Conservation (phyloP, 2,329 filamentous ascomycete genomes). For the Pseudocercospora ulei region DNA sequence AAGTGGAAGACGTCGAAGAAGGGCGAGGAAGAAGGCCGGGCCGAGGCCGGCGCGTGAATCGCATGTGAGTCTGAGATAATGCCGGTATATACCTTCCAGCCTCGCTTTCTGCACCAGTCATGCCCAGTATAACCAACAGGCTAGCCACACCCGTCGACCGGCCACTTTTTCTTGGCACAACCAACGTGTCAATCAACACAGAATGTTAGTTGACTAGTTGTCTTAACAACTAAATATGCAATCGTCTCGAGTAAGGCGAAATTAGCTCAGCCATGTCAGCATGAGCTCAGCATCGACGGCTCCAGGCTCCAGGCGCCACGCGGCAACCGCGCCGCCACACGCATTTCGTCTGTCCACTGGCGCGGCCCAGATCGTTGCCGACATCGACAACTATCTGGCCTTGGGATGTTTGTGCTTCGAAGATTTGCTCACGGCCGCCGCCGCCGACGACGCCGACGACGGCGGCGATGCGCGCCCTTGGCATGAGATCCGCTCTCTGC, state of each 20-base stretch:
- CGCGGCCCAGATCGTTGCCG: constrained; percentile 7
- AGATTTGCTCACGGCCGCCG: constrained; percentile 3
- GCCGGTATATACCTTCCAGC: too few species aligned
- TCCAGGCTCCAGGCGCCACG: constrained; percentile 1
- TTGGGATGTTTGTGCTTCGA: constrained; percentile 24
- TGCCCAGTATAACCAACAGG: too few species aligned
- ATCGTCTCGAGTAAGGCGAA: background rate
- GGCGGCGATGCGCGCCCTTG: constrained; percentile 6
- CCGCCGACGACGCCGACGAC: background rate
- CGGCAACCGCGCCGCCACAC: background rate
- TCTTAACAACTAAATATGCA: too few species aligned
- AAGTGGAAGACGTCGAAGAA: constrained; percentile 54
- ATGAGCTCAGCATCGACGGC: background rate
- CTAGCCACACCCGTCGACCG: too few species aligned
- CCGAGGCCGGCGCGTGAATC: constrained; percentile 22
- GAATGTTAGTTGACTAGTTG: too few species aligned
- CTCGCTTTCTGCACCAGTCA: too few species aligned
- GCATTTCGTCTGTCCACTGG: background rate
- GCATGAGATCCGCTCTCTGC: constrained; percentile 8
- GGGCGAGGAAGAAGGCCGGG: constrained; percentile 21
- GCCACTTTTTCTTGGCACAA: too few species aligned
- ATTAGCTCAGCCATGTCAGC: background rate
- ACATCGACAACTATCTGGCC: constrained; percentile 24
- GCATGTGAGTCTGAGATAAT: constrained; percentile 29
- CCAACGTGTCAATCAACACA: too few species aligned